Percentiles rank a stretch among this genome's conserved stretches.
These are phyloP conservation scores for Fomes fomentarius DNA, from an alignment of 1,284 basidiomycete species.

Conservation along the genomic window DNA sequence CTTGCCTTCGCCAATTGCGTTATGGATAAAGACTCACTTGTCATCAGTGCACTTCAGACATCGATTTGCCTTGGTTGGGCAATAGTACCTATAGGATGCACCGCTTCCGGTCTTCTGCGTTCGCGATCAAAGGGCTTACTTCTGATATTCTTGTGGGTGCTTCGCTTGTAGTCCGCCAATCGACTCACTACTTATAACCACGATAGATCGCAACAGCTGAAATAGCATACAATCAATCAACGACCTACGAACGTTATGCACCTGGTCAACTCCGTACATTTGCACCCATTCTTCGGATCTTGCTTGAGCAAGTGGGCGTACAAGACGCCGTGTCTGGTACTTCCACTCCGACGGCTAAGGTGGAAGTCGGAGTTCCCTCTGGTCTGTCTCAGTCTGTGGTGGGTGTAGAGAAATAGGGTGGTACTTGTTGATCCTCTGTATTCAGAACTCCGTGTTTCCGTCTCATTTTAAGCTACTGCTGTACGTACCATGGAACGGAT, in stretches of 20 bases:
- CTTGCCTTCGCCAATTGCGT: background rate
- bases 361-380: slow-evolving; percentile 23
- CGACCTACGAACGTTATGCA: slow-evolving; percentile 56
- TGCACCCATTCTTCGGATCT: slow-evolving; percentile 26
- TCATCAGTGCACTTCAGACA: slow-evolving; percentile 59
- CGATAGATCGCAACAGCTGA: slow-evolving; percentile 60
- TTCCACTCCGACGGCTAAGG: slow-evolving; percentile 25
- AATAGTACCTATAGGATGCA: slow-evolving; percentile 67
- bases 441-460: too few species aligned
- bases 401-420: background rate
- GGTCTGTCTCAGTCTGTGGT: slow-evolving; percentile 3
- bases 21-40: background rate
- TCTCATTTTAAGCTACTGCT: too few species aligned
- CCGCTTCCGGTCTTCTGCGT: slow-evolving; percentile 75
- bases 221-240: slow-evolving; percentile 52
- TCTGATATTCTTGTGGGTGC: slow-evolving; percentile 76
- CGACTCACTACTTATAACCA: background rate
- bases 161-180: too few species aligned
- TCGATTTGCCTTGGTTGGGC: slow-evolving; percentile 47
- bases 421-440: too few species aligned
- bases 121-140: slow-evolving; percentile 82
- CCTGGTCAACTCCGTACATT: slow-evolving; percentile 40
- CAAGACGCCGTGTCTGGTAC: slow-evolving; percentile 22
- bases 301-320: slow-evolving; percentile 20
- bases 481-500: too few species aligned